Conservation (phyloP, 2,329 filamentous ascomycete species). For the Dothideomycetidae sp. region DNA sequence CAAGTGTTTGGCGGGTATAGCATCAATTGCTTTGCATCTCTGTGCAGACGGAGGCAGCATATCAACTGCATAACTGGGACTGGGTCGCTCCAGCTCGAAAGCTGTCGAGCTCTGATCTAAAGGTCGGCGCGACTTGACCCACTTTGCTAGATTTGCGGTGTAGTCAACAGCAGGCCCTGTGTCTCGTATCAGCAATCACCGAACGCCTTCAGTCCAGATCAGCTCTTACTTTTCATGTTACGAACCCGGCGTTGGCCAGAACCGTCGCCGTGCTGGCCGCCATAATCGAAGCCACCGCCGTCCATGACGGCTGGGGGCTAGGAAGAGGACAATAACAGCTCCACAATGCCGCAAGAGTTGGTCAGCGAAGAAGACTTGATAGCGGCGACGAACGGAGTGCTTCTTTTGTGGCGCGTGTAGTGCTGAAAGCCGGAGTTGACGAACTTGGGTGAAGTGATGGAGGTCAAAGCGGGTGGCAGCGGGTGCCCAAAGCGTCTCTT, state of each 20-base stretch:
- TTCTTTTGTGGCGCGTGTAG: no score
- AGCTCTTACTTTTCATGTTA: conserved; percentile 10
- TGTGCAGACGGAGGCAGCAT: conserved; percentile 75
- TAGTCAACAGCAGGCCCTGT: conserved; percentile 89
- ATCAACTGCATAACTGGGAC: conserved; percentile 78
- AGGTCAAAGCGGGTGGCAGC: not conserved
- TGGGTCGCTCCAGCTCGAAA: conserved; percentile 71
- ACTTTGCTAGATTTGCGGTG: conserved; percentile 77
- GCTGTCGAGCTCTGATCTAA: conserved; percentile 57
- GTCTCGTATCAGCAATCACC: not conserved
- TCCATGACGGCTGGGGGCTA: conserved; percentile 12
- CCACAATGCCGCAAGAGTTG: no score
- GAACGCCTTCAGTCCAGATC: not conserved
- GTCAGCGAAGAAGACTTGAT: no score
- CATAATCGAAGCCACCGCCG: conserved; percentile 11
- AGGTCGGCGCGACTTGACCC: conserved; percentile 70
- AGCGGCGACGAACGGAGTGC: no score
- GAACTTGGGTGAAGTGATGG: no score
- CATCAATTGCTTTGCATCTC: conserved; percentile 61
- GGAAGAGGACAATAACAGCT: no score
- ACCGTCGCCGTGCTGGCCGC: conserved; percentile 9
- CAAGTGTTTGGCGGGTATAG: conserved; percentile 84
- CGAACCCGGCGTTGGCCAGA: conserved; percentile 8
- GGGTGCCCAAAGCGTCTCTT: not conserved
- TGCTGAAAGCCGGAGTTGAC: no score